phyloP scores from a whole-genome alignment of 805 yeast species.

The Metschnikowia koreensis region DNA sequence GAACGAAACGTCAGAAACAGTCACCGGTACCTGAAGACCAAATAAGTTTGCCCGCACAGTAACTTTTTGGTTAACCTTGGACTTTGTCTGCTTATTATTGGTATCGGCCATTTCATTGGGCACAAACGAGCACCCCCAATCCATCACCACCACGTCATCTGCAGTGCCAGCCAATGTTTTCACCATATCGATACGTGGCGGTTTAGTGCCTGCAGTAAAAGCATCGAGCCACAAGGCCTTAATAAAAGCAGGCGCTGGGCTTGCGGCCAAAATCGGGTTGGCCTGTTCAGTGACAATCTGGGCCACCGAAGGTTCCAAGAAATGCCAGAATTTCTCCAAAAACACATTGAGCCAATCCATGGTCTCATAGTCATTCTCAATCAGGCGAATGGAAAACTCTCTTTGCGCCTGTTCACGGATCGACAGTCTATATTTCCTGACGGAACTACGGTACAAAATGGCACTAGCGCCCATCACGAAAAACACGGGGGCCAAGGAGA shows the following conservation, averaged over 20 bases:
- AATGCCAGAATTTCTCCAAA: conserved; percentile 88
- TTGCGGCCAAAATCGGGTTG: conserved; percentile 76
- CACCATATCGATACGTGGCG: conserved; percentile 88
- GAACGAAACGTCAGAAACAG: conserved; percentile 78
- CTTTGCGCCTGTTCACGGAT: conserved; percentile 82
- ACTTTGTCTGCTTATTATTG: conserved; percentile 80
- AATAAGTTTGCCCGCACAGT: conserved; percentile 78
- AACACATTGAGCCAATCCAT: conserved; percentile 95
- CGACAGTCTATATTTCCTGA: conserved; percentile 71
- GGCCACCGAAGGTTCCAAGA: conserved; percentile 83
- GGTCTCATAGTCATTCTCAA: conserved; percentile 88
- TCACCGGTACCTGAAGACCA: conserved; percentile 77
- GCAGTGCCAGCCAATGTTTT: conserved; percentile 88
- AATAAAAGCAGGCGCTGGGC: conserved; percentile 79
- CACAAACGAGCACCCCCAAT: conserved; percentile 88
- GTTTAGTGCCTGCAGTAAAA: conserved; percentile 91
- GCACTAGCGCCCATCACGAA: conserved; percentile 62
- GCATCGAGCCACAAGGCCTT: conserved; percentile 82
- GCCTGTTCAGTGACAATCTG: conserved; percentile 83
- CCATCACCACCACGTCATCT: conserved; percentile 94
- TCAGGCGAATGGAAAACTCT: conserved; percentile 73
- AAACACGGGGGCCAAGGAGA: conserved; percentile 79
- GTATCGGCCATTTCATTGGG: conserved; percentile 89
- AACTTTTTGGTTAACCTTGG: conserved; percentile 77
- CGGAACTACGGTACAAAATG: conserved; percentile 76